Percentiles rank a stretch among this genome's conserved stretches.
These are phyloP conservation scores for Boletus fagicola DNA, from an alignment of 768 basidiomycete genomes.

Conservation along the genomic window DNA sequence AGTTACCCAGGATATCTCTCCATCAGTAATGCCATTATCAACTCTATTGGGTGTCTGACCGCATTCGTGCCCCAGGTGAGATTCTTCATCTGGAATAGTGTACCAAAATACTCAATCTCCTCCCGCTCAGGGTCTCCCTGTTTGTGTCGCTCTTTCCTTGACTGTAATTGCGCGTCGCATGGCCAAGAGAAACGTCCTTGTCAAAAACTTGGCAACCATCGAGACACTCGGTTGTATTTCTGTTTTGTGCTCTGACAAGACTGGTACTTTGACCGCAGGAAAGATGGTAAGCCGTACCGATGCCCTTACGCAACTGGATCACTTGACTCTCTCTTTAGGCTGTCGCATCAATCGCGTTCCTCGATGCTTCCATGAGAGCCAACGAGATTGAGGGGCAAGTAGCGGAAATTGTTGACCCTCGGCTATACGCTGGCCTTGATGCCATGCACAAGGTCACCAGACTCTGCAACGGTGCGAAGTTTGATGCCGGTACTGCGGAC, in stretches of 20 bases:
- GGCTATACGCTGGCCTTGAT: conserved; percentile 26
- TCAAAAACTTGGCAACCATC: conserved; percentile 52
- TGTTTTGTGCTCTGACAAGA: conserved; percentile 55
- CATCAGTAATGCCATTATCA: conserved; percentile 37
- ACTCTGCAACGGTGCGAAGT: conserved; percentile 59
- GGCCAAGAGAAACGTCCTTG: conserved; percentile 45
- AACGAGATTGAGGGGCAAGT: conserved; percentile 21
- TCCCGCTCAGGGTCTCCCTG: conserved; percentile 35
- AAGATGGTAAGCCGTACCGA: conserved; percentile 38
- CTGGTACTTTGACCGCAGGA: conserved; percentile 50
- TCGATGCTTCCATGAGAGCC: conserved; percentile 26
- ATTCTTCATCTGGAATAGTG: background rate
- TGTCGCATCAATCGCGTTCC: conserved; percentile 41
- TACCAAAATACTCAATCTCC: background rate
- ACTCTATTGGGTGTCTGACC: conserved; percentile 39
- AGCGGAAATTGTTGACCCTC: conserved; percentile 7
- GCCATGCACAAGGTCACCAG: conserved; percentile 41
- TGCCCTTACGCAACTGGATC: background rate
- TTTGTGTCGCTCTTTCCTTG: conserved; percentile 50
- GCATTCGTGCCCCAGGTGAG: conserved; percentile 43
- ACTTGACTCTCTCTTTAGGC: conserved; percentile 26
- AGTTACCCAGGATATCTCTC: conserved; percentile 34
- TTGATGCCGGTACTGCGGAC: conserved; percentile 35
- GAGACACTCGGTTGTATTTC: conserved; percentile 54
- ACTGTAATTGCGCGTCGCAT: conserved; percentile 50